Evolutionary conservation across 768 basidiomycete genomes (phyloP).

Genomic region (Mycena belliarum): DNA sequence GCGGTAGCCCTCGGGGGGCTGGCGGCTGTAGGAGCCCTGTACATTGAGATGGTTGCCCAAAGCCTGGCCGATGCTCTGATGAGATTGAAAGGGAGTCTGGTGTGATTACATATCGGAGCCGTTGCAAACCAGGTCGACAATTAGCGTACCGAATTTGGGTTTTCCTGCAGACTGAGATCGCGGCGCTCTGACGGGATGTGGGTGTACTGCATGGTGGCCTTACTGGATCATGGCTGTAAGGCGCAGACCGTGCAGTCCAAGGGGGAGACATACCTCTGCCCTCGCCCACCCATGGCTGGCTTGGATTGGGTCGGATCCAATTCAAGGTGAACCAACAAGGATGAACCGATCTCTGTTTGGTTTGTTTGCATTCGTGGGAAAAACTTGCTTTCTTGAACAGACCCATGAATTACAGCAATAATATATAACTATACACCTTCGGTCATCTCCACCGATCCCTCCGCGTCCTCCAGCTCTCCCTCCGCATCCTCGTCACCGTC

Average conservation of each 20-base stretch:
- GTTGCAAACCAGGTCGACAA: slow-evolving; percentile 22
- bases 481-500: slow-evolving; percentile 33
- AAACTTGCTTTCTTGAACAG: no score
- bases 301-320: slow-evolving; percentile 5
- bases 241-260: background rate
- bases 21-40: slow-evolving; percentile 26
- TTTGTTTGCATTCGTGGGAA: no score
- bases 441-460: slow-evolving; percentile 37
- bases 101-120: slow-evolving; percentile 29
- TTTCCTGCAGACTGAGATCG: slow-evolving; percentile 53
- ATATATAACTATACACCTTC: background rate
- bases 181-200: slow-evolving; percentile 56
- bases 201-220: slow-evolving; percentile 61
- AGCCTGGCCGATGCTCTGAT: slow-evolving; percentile 65
- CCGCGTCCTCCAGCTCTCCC: slow-evolving; percentile 35
- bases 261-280: slow-evolving; percentile 14
- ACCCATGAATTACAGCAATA: background rate
- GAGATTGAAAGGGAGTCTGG: slow-evolving; percentile 52
- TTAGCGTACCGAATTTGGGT: slow-evolving; percentile 58
- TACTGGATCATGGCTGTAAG: slow-evolving; percentile 40
- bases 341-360: background rate
- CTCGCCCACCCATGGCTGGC: slow-evolving; percentile 15
- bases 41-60: slow-evolving; percentile 41
- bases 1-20: slow-evolving; percentile 30
- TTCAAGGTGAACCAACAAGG: slow-evolving; percentile 4